phyloP scores from a whole-genome alignment of 345 rosid genomes.

The Hibiscus mutabilis region DNA sequence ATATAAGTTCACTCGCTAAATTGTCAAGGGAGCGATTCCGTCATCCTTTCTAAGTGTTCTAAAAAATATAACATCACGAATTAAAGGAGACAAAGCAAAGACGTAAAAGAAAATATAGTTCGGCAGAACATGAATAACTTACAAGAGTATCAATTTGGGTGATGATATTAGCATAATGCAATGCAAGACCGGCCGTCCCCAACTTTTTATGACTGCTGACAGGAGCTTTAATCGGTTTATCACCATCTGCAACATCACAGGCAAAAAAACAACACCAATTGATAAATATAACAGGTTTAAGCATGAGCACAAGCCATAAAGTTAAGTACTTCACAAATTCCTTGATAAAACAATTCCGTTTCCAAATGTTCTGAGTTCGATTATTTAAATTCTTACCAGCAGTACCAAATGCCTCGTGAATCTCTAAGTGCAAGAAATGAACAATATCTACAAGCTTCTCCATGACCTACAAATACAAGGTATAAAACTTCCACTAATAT shows the following conservation, averaged over 20 bases:
- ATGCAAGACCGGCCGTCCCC: slow-evolving; percentile 93
- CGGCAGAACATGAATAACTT: slow-evolving; percentile 28
- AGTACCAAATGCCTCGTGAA: slow-evolving; percentile 77
- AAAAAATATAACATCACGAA: neutral
- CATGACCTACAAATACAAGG: slow-evolving; percentile 57
- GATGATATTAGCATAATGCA: slow-evolving; percentile 94
- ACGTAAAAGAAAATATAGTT: slow-evolving; percentile 5
- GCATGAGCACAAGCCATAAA: slow-evolving; percentile 2
- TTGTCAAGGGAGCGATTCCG: neutral
- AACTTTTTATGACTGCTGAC: slow-evolving; percentile 44
- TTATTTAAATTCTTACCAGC: slow-evolving; percentile 51
- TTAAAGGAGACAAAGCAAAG: neutral
- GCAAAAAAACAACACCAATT: neutral
- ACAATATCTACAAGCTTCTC: slow-evolving; percentile 94
- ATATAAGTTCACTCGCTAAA: neutral
- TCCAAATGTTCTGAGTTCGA: neutral
- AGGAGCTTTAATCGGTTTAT: slow-evolving; percentile 34
- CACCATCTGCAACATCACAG: slow-evolving; percentile 53
- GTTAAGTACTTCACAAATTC: neutral
- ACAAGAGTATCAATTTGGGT: slow-evolving; percentile 93
- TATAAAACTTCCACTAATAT: neutral
- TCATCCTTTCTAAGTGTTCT: neutral
- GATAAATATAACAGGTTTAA: neutral
- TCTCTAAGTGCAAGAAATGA: slow-evolving; percentile 89
- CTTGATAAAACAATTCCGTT: neutral